Evolutionary conservation across 345 rosid species (phyloP), one percentile per base, ranked within the genome.

Genomic region (Pistacia vera): DNA sequence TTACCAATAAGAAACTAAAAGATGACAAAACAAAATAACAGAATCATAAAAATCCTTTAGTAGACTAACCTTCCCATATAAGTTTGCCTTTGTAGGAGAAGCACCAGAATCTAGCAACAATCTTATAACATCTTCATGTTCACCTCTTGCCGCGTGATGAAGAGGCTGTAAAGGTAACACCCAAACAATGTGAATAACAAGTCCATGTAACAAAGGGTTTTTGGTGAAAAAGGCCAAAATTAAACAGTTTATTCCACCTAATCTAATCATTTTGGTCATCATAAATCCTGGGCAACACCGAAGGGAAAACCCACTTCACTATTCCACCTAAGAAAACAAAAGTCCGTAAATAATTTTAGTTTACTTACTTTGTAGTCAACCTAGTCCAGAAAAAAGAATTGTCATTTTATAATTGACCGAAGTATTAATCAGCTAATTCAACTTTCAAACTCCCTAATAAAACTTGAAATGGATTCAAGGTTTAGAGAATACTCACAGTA

Each of bases 141-240:
- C 97, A 68, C 97, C 99, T 82, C 98, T 88, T 33, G 97, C 98
- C 28, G 98, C 98, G 60, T 93, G 97, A 83, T 96, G 99, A 72
- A 96, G 94, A 72, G 99, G 98, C 98, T 93, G 83, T 60, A 68
- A 62, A 72, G 68, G 49, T 41, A 74, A 80, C 33, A 54, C 30
- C 33, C 66, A 70, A 28, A 69, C 18, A 30, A 70, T 14, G 13
- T 28, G 20, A 33, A 54, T n/a, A 9, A 30, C 51, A 30, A 28
- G 65, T 41, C 33, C 20, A 8, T 18, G 55, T 46, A 20, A 35
- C 3, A 55, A 41, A 41, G 51, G 54, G 11, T 71, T 36, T n/a
- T 30, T 20, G 28, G 46, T 61, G 7, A n/a, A 63, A 12, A 36
- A 8, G 17, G 36, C 4, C 14, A 63, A 63, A 10, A 11, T 54